Evolutionary conservation across 352 stramenopile species (phyloP).

Genomic region (Thalassiosira livingstoniorum): DNA sequence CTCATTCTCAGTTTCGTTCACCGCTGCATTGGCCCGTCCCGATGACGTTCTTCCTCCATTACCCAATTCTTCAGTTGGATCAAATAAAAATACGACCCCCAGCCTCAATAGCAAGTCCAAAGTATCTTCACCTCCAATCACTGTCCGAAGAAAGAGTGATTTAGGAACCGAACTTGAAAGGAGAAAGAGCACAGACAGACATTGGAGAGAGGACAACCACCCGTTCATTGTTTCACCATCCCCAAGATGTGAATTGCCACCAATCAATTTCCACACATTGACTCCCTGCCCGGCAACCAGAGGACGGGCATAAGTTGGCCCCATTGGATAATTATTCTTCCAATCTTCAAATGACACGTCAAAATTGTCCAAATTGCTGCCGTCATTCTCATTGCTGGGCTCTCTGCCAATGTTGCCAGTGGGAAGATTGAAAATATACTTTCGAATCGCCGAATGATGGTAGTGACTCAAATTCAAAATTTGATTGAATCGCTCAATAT

Average conservation of each 20-base stretch:
- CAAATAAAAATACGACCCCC: constrained; percentile 60
- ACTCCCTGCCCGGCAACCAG: constrained; percentile 41
- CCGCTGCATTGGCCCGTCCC: no score
- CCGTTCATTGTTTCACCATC: constrained; percentile 7
- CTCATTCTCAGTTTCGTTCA: constrained; percentile 10
- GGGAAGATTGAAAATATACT: constrained; percentile 53
- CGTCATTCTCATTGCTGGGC: constrained; percentile 11
- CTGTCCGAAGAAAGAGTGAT: constrained; percentile 34
- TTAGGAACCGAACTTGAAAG: constrained; percentile 54
- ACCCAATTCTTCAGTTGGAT: constrained; percentile 27
- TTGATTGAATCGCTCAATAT: neutral
- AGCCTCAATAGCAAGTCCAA: constrained; percentile 63
- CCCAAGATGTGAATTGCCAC: neutral
- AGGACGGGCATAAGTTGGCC: constrained; percentile 54
- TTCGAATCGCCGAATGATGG: constrained; percentile 33
- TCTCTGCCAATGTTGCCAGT: neutral
- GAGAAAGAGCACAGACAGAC: constrained; percentile 66
- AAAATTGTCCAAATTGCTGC: neutral
- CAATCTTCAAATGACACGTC: constrained; percentile 19
- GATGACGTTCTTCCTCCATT: neutral
- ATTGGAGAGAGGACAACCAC: constrained; percentile 42
- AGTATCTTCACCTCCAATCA: constrained; percentile 52
- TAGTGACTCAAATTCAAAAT: constrained; percentile 60
- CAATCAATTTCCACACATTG: constrained; percentile 34
- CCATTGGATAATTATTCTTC: constrained; percentile 49